Evolutionary conservation across 306 rosid genomes (phyloP), one percentile per base, ranked within the genome.

Genomic region (Vachellia collinsii): DNA sequence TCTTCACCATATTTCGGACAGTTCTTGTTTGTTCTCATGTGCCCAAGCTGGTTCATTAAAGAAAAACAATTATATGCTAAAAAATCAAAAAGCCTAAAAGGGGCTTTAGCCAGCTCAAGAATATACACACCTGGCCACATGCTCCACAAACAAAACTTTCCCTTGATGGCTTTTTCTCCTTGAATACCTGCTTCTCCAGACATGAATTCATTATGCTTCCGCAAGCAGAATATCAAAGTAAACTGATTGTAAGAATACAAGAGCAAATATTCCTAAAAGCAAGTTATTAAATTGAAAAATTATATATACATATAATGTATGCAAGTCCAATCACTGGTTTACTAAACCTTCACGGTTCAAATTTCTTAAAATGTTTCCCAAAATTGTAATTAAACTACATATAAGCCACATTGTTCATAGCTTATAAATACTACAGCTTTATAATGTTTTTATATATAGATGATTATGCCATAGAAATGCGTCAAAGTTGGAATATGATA

Each of bases 1-100:
- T 95, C 98, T 79, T 93, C 97, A 74, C 99, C 92, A 78, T 95
- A 95, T 86, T 85, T 93, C 68, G 99, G 99, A 85, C 99, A 95
- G 88, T 95, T 89, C 89, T 95, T 95, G 91, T 95, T 95, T 4
- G 99, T 95, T 63, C 97, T 90, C 99, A 95, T 95, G 81, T 95
- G 99, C 87, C 99, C 97, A 86, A 87, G 86, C 99, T 95, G 89
- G 82, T 68, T 72, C 50, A 74, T 75, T 51, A 77, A 82, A 75
- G 47, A 86, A 77, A 59, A 82, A 74, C 46, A 79, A 75, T 84
- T 76, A 83, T 25, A 74, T 36, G 77, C 83, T 78, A 61, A 58
- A 70, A 44, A 46, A 85, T 29, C 17, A 56, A 50, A 53, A 61
- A 11, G 41, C 78, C 23, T 36, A 56, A 36, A 23, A 42, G 44